Evolutionary conservation across 108 stramenopile genomes (phyloP), one percentile per base, ranked within the genome.

Genomic region (Epipyxis sp.): DNA sequence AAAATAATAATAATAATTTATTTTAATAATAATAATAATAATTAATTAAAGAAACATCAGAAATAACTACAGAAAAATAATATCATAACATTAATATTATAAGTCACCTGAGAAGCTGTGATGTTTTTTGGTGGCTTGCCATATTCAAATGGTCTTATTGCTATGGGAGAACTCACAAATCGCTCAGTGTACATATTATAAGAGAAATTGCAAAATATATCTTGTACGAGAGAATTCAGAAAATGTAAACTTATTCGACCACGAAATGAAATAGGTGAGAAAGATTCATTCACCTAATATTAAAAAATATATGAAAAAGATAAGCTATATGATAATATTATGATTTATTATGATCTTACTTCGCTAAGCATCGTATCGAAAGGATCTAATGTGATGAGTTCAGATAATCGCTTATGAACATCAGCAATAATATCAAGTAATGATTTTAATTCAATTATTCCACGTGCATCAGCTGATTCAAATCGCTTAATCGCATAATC

Each of bases 201-300:
- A 1, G 58, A 13, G 74, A 59, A 87, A 69, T 86, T 85, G 42
- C 80, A 83, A 46, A 88, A 84, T 27, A 88, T n/a, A 29, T 88
- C 86, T 6, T 77, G 77, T 37, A 85, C 85, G 25, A 88, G 58
- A 39, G 62, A 69, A 39, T 41, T 16, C 13, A 85, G 44, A 0
- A 86, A 59, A 59, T 87, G 86, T 43, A 81, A 61, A 42, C 59
- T 58, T 0, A 86, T 78, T 6, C 86, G 76, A 32, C 85, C 83
- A 16, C 76, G 57, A 40, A 80, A 79, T 58, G 69, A 59, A 10
- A 79, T 77, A 1, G 83, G 80, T 27, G 81, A 77, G 0, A 81
- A 78, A 13, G 79, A 40, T 54, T 86, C 83, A 71, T 86, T 79
- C 3, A 69, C 86, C n/a, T n/a, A n/a, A n/a, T n/a, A n/a, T n/a